A percentile compares a stretch with the other conserved stretches of the same genome.
Evolutionary conservation across 163 green algal genomes (phyloP).

Genomic region (Scenedesmus sp.): DNA sequence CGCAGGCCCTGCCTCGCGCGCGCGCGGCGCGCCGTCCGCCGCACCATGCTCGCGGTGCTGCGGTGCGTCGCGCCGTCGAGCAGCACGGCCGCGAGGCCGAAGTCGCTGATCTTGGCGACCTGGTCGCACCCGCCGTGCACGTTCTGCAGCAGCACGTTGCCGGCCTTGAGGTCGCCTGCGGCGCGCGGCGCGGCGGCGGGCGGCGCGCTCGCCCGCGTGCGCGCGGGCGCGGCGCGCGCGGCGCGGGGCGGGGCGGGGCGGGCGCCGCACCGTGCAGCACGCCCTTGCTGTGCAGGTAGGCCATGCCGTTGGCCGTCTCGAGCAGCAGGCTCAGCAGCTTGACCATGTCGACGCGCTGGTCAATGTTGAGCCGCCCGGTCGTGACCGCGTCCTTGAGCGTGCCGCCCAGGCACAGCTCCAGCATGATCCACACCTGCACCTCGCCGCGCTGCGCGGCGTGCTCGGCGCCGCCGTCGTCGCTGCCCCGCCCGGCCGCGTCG

Average conservation of each 20-base stretch:
- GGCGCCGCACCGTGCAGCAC: conserved; percentile 41
- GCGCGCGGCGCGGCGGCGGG: too few relatives aligned
- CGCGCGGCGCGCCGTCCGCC: too few relatives aligned
- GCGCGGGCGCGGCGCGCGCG: background rate
- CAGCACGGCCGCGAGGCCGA: conserved; percentile 33
- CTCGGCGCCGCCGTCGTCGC: background rate
- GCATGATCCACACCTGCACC: conserved; percentile 34
- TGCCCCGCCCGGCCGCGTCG: background rate
- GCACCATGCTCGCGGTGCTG: conserved; percentile 34
- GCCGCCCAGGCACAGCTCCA: conserved; percentile 25
- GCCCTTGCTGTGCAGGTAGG: conserved; percentile 34
- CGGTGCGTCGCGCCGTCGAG: conserved; percentile 27
- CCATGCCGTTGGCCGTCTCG: conserved; percentile 32
- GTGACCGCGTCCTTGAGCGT: conserved; percentile 38
- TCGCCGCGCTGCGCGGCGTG: background rate
- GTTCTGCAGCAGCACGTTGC: conserved; percentile 40
- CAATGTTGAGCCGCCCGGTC: background rate
- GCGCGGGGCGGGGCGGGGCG: background rate
- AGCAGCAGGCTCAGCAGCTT: conserved; percentile 24
- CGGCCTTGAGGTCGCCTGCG: too few relatives aligned
- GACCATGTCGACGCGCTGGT: background rate
- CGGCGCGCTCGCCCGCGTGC: too few relatives aligned
- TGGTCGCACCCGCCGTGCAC: background rate
- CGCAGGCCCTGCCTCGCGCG: too few relatives aligned
- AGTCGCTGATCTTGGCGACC: conserved; percentile 45